A percentile compares a stretch with the other conserved stretches of the same genome.
phyloP scores from a whole-genome alignment of 352 stramenopile genomes.

The Thraustochytrium sp. region DNA sequence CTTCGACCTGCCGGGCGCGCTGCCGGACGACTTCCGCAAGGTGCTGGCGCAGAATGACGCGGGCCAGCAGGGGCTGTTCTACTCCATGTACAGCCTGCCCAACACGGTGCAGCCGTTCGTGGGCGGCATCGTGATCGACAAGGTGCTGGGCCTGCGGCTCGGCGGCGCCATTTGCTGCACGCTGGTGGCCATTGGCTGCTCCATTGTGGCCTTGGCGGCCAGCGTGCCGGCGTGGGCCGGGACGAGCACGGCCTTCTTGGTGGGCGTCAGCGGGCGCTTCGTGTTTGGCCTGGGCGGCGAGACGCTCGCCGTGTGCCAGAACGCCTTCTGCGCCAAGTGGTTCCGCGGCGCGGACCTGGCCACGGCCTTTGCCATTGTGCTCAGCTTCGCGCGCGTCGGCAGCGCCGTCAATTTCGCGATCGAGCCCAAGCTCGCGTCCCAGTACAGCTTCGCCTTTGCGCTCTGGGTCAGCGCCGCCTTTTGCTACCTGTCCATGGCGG shows the following conservation, averaged over 20 bases:
- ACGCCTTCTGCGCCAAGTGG: slow-evolving; percentile 41
- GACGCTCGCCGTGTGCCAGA: slow-evolving; percentile 36
- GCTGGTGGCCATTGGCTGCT: slow-evolving; percentile 22
- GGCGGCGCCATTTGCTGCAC: slow-evolving; percentile 4
- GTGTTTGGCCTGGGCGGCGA: slow-evolving; percentile 29
- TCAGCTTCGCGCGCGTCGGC: slow-evolving; percentile 25
- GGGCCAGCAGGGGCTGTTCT: slow-evolving; percentile 32
- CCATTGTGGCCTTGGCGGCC: neutral
- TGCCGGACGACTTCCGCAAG: slow-evolving; percentile 32
- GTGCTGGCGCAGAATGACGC: slow-evolving; percentile 2
- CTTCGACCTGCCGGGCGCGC: slow-evolving; percentile 35
- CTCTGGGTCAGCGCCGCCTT: slow-evolving; percentile 22
- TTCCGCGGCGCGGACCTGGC: slow-evolving; percentile 28
- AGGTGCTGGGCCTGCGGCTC: slow-evolving; percentile 22
- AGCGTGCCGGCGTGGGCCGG: slow-evolving; percentile 23
- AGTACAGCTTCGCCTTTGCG: slow-evolving; percentile 28
- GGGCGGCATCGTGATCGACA: slow-evolving; percentile 24
- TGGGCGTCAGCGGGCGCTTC: slow-evolving; percentile 6
- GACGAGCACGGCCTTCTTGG: slow-evolving; percentile 2
- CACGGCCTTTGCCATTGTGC: slow-evolving; percentile 30
- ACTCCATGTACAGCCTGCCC: slow-evolving; percentile 28
- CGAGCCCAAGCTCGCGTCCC: slow-evolving; percentile 9
- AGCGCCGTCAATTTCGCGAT: slow-evolving; percentile 37
- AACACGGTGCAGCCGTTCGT: slow-evolving; percentile 41
- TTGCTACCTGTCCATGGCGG: neutral